Evolutionary conservation across 805 yeast species (phyloP).

Genomic region (Candida rishiriensis): DNA sequence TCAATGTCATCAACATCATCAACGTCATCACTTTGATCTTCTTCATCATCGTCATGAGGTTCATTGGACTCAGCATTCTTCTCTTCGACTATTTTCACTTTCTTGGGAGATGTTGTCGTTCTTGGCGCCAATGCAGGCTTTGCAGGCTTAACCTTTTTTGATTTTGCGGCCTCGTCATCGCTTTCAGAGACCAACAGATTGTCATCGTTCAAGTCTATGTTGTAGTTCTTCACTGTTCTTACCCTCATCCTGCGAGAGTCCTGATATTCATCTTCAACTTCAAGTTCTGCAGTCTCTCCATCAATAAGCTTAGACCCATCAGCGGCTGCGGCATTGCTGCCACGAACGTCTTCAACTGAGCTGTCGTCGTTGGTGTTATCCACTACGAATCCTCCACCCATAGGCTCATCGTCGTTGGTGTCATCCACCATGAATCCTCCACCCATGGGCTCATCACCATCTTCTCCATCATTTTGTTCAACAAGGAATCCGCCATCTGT

Average conservation of each 20-base stretch:
- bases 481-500: conserved; percentile 22
- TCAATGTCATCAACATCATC: too few species aligned
- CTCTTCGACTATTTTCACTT: too few species aligned
- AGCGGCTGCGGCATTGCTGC: neutral
- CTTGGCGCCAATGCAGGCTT: too few species aligned
- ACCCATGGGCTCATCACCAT: conserved; percentile 8
- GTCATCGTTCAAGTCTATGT: too few species aligned
- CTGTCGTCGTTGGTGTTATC: neutral
- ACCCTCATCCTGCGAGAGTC: neutral
- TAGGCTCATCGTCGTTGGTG: neutral
- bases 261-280: neutral
- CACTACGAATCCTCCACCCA: neutral
- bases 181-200: too few species aligned
- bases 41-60: too few species aligned
- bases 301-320: neutral
- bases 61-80: too few species aligned
- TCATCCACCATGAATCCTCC: conserved; percentile 2
- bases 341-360: neutral
- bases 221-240: too few species aligned
- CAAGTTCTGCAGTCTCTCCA: neutral
- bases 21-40: too few species aligned
- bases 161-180: too few species aligned
- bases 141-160: too few species aligned
- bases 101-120: too few species aligned
- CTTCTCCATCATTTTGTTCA: conserved; percentile 2